Evolutionary conservation across 805 yeast genomes (phyloP).

Genomic region (Wickerhamiella musiphila): DNA sequence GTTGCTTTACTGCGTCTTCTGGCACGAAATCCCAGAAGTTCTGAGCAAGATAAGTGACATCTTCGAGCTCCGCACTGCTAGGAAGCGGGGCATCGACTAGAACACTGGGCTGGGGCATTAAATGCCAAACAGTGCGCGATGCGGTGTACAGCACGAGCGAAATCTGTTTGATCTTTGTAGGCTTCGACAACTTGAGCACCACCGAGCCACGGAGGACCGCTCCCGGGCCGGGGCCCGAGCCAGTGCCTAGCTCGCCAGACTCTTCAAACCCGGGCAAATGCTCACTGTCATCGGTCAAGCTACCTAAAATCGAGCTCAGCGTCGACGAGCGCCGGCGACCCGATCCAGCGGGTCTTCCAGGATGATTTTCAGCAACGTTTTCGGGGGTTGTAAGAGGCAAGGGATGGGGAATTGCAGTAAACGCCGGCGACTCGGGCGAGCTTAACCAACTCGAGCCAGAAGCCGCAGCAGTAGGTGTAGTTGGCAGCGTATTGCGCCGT

Average conservation of each 20-base stretch:
- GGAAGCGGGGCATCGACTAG: constrained; percentile 16
- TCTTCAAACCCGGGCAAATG: constrained; percentile 5
- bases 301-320: neutral
- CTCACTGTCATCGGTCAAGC: neutral
- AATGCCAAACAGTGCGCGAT: constrained; percentile 81
- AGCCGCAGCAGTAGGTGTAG: neutral
- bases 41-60: constrained; percentile 16
- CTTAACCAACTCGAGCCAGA: neutral
- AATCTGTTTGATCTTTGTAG: constrained; percentile 54
- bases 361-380: constrained; percentile 1
- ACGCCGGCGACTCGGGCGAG: constrained; percentile 1
- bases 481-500: neutral
- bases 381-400: constrained; percentile 1
- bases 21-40: constrained; percentile 24
- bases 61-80: constrained; percentile 19
- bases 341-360: neutral
- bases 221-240: constrained; percentile 7
- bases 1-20: neutral
- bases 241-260: neutral
- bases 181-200: constrained; percentile 50
- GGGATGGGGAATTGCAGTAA: too few relatives aligned
- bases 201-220: constrained; percentile 65
- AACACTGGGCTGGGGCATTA: constrained; percentile 26
- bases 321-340: neutral
- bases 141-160: constrained; percentile 45